These are phyloP conservation scores for Leishmania turanica DNA, from an alignment of 208 protist species.

Conservation along the genomic window DNA sequence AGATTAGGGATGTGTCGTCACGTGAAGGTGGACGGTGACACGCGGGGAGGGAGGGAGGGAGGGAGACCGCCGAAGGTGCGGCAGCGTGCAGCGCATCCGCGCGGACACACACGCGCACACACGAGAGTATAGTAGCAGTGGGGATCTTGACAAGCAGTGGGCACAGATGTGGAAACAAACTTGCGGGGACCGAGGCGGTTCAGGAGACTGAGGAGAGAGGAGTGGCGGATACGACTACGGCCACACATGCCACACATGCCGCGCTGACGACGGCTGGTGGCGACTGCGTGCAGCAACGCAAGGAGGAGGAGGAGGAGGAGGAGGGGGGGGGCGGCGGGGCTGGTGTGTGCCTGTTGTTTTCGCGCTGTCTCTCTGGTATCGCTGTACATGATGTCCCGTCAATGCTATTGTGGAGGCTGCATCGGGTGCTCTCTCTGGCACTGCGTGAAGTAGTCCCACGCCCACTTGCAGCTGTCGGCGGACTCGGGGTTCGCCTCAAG, in stretches of 20 bases:
- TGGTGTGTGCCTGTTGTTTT: neutral
- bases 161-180: no score
- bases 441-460: constrained; percentile 88
- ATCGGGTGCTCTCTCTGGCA: constrained; percentile 55
- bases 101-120: no score
- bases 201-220: neutral
- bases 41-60: no score
- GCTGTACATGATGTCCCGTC: neutral
- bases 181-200: neutral
- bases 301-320: neutral
- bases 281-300: neutral
- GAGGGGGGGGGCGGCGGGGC: neutral
- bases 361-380: neutral
- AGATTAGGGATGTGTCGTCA: no score
- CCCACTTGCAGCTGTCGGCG: constrained; percentile 83
- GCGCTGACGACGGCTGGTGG: neutral
- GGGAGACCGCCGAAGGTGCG: no score
- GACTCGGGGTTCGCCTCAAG: constrained; percentile 69
- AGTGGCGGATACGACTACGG: neutral
- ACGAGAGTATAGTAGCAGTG: no score
- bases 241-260: neutral
- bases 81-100: no score
- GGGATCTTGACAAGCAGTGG: no score
- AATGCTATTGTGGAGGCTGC: constrained; percentile 3
- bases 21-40: no score